Conservation (phyloP, 2,329 filamentous ascomycete species). For the Ophiostoma sp. region DNA sequence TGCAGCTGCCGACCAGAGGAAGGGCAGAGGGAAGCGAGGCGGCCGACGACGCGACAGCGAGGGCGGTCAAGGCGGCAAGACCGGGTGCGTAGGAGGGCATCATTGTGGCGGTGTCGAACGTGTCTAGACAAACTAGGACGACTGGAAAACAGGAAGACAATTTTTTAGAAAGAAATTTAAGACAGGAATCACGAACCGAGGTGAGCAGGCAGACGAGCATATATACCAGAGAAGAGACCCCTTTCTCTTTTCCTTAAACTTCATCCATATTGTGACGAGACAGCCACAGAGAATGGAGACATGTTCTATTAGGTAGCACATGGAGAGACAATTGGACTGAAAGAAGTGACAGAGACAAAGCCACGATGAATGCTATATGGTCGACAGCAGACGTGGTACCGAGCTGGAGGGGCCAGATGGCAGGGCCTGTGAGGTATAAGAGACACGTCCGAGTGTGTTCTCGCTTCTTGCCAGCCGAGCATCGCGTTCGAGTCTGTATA, state of each 20-base stretch:
- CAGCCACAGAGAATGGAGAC: neutral
- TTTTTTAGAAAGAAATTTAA: neutral
- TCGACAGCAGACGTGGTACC: neutral
- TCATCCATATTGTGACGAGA: neutral
- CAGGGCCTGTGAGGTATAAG: too few species aligned
- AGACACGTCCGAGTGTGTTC: too few species aligned
- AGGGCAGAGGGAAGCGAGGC: neutral
- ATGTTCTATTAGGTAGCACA: slow-evolving; percentile 3
- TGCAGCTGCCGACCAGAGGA: slow-evolving; percentile 29
- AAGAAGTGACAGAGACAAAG: neutral
- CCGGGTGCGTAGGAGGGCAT: neutral
- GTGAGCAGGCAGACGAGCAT: neutral
- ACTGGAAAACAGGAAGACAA: neutral
- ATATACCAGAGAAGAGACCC: neutral
- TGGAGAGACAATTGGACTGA: neutral
- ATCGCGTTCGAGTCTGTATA: too few species aligned
- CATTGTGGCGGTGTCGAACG: neutral
- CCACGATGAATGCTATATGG: neutral
- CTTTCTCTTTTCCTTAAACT: too few species aligned
- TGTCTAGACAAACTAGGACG: neutral
- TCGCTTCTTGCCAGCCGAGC: too few species aligned
- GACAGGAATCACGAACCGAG: neutral
- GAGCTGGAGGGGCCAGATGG: too few species aligned
- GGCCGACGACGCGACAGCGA: neutral
- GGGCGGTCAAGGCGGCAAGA: neutral